These are phyloP conservation scores for Trichosporon sp. DNA, from an alignment of 1,284 basidiomycete species.

Conservation along the genomic window DNA sequence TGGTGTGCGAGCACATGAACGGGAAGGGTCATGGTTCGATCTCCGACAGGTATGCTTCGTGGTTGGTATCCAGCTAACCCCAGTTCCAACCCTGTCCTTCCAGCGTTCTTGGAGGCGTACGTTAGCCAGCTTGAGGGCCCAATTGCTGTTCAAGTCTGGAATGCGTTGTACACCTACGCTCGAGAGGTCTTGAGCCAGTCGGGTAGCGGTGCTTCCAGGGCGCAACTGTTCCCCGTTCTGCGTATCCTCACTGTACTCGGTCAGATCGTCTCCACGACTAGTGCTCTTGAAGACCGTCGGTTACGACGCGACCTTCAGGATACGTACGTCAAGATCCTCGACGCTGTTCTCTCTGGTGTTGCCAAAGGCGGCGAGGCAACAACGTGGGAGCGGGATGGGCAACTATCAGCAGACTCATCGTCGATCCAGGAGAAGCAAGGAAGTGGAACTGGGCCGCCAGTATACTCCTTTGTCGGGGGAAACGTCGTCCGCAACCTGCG, in stretches of 20 bases:
- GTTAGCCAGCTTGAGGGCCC: conserved; percentile 79
- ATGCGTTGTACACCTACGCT: conserved; percentile 67
- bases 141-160: conserved; percentile 87
- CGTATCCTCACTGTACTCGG: conserved; percentile 76
- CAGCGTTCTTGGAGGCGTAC: conserved; percentile 78
- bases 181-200: conserved; percentile 66
- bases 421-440: conserved; percentile 20
- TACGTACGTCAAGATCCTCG: conserved; percentile 76
- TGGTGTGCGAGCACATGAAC: conserved; percentile 67
- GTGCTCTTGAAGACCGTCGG: conserved; percentile 81
- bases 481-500: conserved; percentile 71
- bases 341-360: conserved; percentile 69
- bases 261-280: conserved; percentile 75
- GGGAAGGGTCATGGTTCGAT: conserved; percentile 55
- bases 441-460: conserved; percentile 39
- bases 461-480: conserved; percentile 68
- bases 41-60: conserved; percentile 56
- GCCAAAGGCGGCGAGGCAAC: conserved; percentile 61
- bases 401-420: not conserved
- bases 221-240: conserved; percentile 65
- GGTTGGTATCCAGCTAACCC: conserved; percentile 55
- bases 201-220: conserved; percentile 59
- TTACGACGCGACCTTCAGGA: conserved; percentile 91
- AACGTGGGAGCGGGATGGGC: conserved; percentile 21
- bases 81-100: conserved; percentile 45